phyloP scores from a whole-genome alignment of 2,329 filamentous ascomycete species.

The Tolypocladium guangdongense region DNA sequence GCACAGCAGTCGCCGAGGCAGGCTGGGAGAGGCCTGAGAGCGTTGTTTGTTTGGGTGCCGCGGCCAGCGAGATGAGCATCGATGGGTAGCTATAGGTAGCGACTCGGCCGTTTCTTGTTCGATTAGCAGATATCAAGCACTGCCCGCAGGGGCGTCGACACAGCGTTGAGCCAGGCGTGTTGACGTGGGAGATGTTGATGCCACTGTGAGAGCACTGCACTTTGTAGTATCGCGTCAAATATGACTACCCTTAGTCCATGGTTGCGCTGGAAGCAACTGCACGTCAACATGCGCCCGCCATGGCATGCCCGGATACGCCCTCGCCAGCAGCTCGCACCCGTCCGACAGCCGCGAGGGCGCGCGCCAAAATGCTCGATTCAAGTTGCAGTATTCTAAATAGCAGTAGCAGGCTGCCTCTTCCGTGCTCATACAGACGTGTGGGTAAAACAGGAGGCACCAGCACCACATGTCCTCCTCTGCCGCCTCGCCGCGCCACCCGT shows the following conservation, averaged over 20 bases:
- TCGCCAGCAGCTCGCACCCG: no score
- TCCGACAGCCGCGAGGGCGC: background rate
- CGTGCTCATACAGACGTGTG: background rate
- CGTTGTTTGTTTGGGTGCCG: background rate
- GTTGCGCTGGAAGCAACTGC: background rate
- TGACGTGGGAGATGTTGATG: no score
- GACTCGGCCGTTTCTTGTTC: conserved; percentile 2
- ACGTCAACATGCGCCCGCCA: no score
- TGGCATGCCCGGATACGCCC: no score
- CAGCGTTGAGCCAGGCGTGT: background rate
- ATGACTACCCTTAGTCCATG: no score
- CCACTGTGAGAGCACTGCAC: background rate
- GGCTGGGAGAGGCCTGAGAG: background rate
- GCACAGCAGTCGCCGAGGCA: background rate
- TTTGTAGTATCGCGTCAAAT: background rate
- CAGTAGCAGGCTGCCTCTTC: background rate
- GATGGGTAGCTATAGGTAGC: background rate
- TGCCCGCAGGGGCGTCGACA: background rate
- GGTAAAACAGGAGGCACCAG: background rate
- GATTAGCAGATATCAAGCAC: conserved; percentile 4
- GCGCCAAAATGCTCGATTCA: background rate
- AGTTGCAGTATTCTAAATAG: background rate
- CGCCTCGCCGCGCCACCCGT: background rate
- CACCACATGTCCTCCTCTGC: background rate
- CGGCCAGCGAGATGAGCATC: background rate